Conservation (phyloP, 495 filamentous ascomycete genomes). For the Talaromyces wortmannii region DNA sequence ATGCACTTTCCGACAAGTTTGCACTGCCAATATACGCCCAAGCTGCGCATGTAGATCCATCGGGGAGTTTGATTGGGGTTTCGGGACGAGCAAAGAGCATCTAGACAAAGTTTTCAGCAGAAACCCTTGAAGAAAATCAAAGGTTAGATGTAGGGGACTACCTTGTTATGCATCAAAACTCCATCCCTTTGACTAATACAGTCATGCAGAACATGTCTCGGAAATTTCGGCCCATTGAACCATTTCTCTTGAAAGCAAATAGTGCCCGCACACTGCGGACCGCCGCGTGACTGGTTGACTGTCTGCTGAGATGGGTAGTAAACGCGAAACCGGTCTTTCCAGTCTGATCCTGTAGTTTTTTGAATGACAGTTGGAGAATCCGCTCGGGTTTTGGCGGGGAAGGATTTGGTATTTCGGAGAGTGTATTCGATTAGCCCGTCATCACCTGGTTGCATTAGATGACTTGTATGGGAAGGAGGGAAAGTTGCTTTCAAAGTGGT, state of each 20-base stretch:
- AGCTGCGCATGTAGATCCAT: conserved; percentile 23
- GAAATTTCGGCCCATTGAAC: conserved; percentile 62
- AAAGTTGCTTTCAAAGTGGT: not conserved
- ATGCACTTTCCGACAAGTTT: conserved; percentile 88
- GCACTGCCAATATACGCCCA: conserved; percentile 92
- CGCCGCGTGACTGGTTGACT: conserved; percentile 55
- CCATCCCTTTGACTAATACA: conserved; percentile 59
- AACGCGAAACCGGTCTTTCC: conserved; percentile 51
- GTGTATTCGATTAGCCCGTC: conserved; percentile 50
- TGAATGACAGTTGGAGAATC: conserved; percentile 10
- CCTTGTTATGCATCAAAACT: conserved; percentile 85
- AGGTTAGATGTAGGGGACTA: conserved; percentile 9
- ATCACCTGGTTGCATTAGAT: conserved; percentile 39
- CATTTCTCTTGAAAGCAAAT: conserved; percentile 68
- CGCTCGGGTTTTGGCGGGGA: conserved; percentile 6
- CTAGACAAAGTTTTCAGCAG: conserved; percentile 10
- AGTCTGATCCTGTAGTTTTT: conserved; percentile 31
- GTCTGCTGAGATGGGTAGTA: conserved; percentile 81
- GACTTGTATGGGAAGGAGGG: too few species aligned
- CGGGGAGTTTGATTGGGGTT: conserved; percentile 17
- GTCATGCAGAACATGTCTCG: conserved; percentile 62
- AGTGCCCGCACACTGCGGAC: conserved; percentile 60
- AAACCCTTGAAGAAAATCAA: not conserved
- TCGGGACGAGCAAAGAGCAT: conserved; percentile 59
- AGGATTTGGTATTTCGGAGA: conserved; percentile 30